phyloP scores from a whole-genome alignment of 192 early-diverging fungal species.

The Podila horticola region DNA sequence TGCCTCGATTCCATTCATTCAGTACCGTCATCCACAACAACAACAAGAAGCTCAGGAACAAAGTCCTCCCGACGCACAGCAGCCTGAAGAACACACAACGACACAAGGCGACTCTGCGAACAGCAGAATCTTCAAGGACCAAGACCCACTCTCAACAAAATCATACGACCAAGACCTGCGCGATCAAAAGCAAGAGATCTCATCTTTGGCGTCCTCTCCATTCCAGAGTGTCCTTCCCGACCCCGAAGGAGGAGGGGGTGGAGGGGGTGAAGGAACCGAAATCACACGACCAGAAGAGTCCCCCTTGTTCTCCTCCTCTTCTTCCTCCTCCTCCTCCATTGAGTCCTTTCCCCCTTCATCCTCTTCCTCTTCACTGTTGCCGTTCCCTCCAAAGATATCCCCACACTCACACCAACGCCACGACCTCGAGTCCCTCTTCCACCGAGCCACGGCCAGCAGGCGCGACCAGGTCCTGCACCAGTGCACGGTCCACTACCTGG shows the following conservation, averaged over 20 bases:
- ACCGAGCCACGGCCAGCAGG: not conserved
- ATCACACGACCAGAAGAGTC: no score
- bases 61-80: no score
- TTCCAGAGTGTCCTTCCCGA: no score
- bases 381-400: not conserved
- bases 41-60: not conserved
- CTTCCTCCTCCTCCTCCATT: not conserved
- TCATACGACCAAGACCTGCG: no score
- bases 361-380: not conserved
- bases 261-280: no score
- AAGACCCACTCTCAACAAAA: no score
- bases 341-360: not conserved
- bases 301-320: not conserved
- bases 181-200: no score
- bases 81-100: no score
- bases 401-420: not conserved
- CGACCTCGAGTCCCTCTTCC: not conserved
- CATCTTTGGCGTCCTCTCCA: no score
- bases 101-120: no score
- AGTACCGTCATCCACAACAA: conserved; percentile 1
- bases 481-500: conserved; percentile 34
- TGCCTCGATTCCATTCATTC: not conserved
- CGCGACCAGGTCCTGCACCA: conserved; percentile 35
- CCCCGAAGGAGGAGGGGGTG: no score
- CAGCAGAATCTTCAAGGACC: no score